phyloP scores from a whole-genome alignment of 768 basidiomycete genomes.

The Suillus subalutaceus region DNA sequence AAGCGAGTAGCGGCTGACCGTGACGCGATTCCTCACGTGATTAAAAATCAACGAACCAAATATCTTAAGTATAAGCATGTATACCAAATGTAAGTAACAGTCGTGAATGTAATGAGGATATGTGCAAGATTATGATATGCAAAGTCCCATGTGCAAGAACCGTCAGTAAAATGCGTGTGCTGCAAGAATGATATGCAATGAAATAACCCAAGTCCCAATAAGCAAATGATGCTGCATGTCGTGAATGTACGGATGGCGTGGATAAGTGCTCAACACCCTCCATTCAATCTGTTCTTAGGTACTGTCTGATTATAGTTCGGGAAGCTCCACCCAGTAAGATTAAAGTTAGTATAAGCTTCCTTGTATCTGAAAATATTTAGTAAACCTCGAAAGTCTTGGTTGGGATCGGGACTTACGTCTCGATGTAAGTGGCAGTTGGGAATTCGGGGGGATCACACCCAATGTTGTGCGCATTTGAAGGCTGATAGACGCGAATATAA shows the following conservation, averaged over 20 bases:
- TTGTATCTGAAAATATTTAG: slow-evolving; percentile 33
- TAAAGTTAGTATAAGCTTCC: slow-evolving; percentile 48
- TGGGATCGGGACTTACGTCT: slow-evolving; percentile 48
- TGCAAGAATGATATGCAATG: slow-evolving; percentile 2
- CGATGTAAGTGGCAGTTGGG: slow-evolving; percentile 80
- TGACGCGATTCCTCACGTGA: slow-evolving; percentile 31
- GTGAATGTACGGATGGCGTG: neutral
- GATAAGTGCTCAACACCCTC: slow-evolving; percentile 27
- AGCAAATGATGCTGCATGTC: neutral
- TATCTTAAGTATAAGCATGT: neutral
- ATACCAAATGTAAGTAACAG: neutral
- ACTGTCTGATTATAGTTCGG: slow-evolving; percentile 50
- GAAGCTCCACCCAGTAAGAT: slow-evolving; percentile 45
- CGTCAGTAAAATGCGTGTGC: neutral
- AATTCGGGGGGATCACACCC: slow-evolving; percentile 72
- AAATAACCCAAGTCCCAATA: slow-evolving; percentile 2
- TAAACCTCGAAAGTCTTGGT: neutral
- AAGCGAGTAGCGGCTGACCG: slow-evolving; percentile 29
- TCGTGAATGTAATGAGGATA: neutral
- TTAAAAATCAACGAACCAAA: slow-evolving; percentile 26
- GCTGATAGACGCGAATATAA: slow-evolving; percentile 80
- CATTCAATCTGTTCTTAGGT: slow-evolving; percentile 57
- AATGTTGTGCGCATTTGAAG: slow-evolving; percentile 47
- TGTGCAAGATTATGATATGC: neutral
- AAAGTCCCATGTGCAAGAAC: neutral